These are phyloP conservation scores for Plasmodium vinckei DNA, from an alignment of 169 alveolate genomes.

Conservation along the genomic window DNA sequence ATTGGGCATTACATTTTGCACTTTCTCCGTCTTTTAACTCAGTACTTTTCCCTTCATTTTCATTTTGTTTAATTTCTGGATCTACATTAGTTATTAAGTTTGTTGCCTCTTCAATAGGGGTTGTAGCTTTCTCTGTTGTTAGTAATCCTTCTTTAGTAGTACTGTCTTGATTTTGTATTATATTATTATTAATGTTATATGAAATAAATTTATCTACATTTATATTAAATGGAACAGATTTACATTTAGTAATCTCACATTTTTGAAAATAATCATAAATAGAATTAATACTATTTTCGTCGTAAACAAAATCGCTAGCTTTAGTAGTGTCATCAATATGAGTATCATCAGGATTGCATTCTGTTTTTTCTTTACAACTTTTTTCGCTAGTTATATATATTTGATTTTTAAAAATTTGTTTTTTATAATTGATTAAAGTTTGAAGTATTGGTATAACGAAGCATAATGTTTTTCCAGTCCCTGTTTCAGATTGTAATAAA, in stretches of 20 bases:
- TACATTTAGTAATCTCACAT: constrained; percentile 11
- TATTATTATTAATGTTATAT: constrained; percentile 1
- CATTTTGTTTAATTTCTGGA: not conserved
- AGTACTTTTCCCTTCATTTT: not conserved
- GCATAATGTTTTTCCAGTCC: constrained; percentile 92
- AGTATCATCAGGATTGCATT: not conserved
- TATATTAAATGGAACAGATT: not conserved
- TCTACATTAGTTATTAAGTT: not conserved
- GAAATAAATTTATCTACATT: constrained; percentile 18
- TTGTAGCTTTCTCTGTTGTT: not conserved
- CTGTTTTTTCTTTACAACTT: not conserved
- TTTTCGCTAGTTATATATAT: not conserved
- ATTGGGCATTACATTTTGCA: not conserved
- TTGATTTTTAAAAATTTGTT: constrained; percentile 25
- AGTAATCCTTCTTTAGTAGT: not conserved
- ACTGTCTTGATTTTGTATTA: not conserved
- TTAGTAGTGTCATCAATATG: no score
- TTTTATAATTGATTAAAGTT: constrained; percentile 85
- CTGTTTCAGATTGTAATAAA: constrained; percentile 95
- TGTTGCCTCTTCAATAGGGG: not conserved
- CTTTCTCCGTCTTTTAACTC: not conserved
- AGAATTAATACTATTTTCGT: constrained; percentile 14
- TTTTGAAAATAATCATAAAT: constrained; percentile 31
- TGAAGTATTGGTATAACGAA: constrained; percentile 92
- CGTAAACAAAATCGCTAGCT: not conserved